Base-by-base conservation (phyloP, 305 asterid species). In the Fraxinus sp. region DNA sequence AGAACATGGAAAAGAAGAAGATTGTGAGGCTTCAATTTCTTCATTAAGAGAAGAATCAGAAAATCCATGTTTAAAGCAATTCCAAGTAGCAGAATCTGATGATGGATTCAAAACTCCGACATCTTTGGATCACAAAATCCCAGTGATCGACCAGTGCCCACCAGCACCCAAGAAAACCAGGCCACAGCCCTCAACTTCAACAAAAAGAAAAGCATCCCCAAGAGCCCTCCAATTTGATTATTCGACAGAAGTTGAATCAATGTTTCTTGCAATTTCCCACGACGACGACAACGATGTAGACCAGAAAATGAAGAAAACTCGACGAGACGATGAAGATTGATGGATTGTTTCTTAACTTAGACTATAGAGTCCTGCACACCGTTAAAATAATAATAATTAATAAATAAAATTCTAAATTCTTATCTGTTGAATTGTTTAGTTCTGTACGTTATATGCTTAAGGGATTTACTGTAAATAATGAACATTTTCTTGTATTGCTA, bases 91-190 rank as follows among this genome's bases (percentile, higher is more conserved):
- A 2, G 91, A 84, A 6, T 86, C 85, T 0, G 87, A 83, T 8
- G 90, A 85, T 0, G 92, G 93, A 11, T 91, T 87, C 84, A 81
- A 7, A 72, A 91, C 95, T 49, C 93, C 95, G 30, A 91, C 93
- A 11, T 84, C 87, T 41, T 72, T 74, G 9, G 90, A 86, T 32
- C 89, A 89, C 84, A 89, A 78, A 88, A 89, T 92, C 55, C 97
- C 87, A 46, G 80, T 28, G 49, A 49, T 64, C 77, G 81, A 46
- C 24, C 30, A 81, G 70, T 92, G 97, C 30, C 95, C 95, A 4
- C 86, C 90, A 59, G 86, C 97, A 32, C 97, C 97, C 18, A 88
- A 30, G 83, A 90, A 81, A 85, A 14, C 13, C 59, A 83, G 85
- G 75, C 68, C 79, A 43, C 59, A 73, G 8, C 18, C 70, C 46